Conservation (phyloP, 2,329 filamentous ascomycete genomes). For the Coniosporium uncinatum region DNA sequence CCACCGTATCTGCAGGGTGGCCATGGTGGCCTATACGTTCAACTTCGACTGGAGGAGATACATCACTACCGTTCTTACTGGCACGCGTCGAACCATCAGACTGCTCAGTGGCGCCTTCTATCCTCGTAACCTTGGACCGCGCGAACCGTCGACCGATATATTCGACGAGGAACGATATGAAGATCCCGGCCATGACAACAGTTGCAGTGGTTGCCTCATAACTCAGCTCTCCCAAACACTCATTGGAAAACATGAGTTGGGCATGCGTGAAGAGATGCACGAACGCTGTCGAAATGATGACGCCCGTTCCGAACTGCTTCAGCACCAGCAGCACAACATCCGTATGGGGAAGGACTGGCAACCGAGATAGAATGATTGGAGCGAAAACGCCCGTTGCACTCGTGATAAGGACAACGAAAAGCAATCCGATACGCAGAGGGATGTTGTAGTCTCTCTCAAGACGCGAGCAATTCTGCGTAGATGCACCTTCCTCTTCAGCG, state of each 20-base stretch:
- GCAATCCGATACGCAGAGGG: constrained; percentile 54
- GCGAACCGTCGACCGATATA: constrained; percentile 57
- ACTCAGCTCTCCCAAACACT: constrained; percentile 58
- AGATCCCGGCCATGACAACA: constrained; percentile 68
- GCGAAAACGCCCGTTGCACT: constrained; percentile 60
- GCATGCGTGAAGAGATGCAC: constrained; percentile 71
- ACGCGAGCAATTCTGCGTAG: constrained; percentile 42
- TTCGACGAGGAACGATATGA: constrained; percentile 68
- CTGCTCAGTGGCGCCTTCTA: too few relatives aligned
- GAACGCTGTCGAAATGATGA: constrained; percentile 68
- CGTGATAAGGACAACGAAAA: constrained; percentile 67
- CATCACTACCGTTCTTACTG: too few relatives aligned
- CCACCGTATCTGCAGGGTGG: too few relatives aligned
- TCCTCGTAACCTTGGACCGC: constrained; percentile 22
- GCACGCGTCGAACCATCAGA: too few relatives aligned
- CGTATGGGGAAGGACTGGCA: constrained; percentile 45
- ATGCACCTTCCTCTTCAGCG: constrained; percentile 32
- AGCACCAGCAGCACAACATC: constrained; percentile 53
- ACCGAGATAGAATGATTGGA: constrained; percentile 57
- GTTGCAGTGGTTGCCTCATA: constrained; percentile 68
- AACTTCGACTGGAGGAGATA: too few relatives aligned
- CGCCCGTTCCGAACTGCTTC: constrained; percentile 68
- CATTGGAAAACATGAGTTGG: constrained; percentile 64
- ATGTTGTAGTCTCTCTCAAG: constrained; percentile 58
- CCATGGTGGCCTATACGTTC: too few relatives aligned